Evolutionary conservation across 1,284 basidiomycete genomes (phyloP), one percentile per base, ranked within the genome.

Genomic region (Fomitiporia mediterranea): DNA sequence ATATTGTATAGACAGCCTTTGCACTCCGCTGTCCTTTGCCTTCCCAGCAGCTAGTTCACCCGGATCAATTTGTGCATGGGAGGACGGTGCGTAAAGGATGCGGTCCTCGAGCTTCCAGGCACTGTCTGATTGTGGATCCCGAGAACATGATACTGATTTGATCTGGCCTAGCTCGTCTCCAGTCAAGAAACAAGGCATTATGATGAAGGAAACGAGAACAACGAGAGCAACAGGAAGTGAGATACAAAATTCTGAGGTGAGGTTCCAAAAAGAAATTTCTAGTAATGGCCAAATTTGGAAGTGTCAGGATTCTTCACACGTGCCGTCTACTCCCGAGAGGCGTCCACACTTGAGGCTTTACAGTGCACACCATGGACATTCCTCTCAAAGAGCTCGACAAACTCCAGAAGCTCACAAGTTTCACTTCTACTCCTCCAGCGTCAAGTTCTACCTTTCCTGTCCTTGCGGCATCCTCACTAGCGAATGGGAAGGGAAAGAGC

Each of bases 91-190:
- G 64, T 2, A 81, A 48, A 15, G 68, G 73, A 48, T 70, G 64
- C 1, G 70, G 54, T 37, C 68, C 57, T 21, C 67, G 56, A 48
- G 68, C 74, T 57, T 67, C 60, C 39, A 65, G 57, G 28, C 62
- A 53, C 46, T 40, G 21, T 21, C 28, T 15, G 40, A 58, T 27
- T 38, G 59, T 51, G 27, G 61, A 51, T 61, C 64, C 39, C 61
- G 64, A 38, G 66, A 49, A 58, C 78, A 84, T n/a, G 63, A 69
- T 53, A 88, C 63, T 7, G 78, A 68, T 68, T 89, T 89, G 57
- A 91, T 79, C 27, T 48, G 44, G 23, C 89, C 89, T 23, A 87
- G 80, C 61, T 87, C 83, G 68, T 91, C 89, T 59, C 86, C 87
- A 52, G 79, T 68, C 44, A 88, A 70, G 69, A 89, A 89, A 57